Conservation (phyloP, 441 rosid genomes). For the Metrosideros polymorpha region DNA sequence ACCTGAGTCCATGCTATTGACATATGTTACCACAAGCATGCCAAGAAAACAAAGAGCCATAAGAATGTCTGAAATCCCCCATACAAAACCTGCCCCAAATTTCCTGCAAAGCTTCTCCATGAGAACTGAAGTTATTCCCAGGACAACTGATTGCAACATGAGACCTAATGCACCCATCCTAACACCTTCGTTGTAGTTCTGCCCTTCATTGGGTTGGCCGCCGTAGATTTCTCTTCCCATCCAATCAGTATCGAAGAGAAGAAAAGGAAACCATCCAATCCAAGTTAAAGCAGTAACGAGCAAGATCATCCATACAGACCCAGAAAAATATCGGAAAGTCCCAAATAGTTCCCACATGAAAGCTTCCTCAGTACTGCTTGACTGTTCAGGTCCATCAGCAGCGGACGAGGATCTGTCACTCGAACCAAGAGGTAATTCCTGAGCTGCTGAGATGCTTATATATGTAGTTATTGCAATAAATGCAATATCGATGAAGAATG, state of each 20-base stretch:
- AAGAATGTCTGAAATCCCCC: conserved; percentile 82
- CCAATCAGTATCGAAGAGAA: conserved; percentile 96
- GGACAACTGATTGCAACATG: conserved; percentile 83
- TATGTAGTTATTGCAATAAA: conserved; percentile 64
- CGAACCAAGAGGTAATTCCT: conserved; percentile 50
- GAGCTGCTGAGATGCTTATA: conserved; percentile 54
- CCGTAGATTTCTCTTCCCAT: conserved; percentile 96
- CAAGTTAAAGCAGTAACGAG: conserved; percentile 85
- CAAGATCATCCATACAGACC: conserved; percentile 73
- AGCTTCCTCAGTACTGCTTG: conserved; percentile 63
- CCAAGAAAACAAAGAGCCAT: conserved; percentile 85
- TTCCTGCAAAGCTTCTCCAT: conserved; percentile 94
- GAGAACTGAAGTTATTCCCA: conserved; percentile 85
- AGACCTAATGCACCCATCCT: conserved; percentile 88
- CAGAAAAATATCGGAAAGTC: conserved; percentile 80
- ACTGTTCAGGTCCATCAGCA: conserved; percentile 39
- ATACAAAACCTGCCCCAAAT: conserved; percentile 92
- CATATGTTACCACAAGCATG: conserved; percentile 59
- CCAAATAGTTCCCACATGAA: conserved; percentile 87
- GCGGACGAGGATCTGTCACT: conserved; percentile 12
- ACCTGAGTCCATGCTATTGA: conserved; percentile 48
- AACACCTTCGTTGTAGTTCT: conserved; percentile 54
- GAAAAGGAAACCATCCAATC: conserved; percentile 98
- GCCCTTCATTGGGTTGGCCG: conserved; percentile 73
- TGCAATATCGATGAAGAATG: conserved; percentile 69